A percentile compares a stretch with the other conserved stretches of the same genome.
These are phyloP conservation scores for Bretziella fagacearum DNA, from an alignment of 2,329 filamentous ascomycete genomes.

Conservation along the genomic window DNA sequence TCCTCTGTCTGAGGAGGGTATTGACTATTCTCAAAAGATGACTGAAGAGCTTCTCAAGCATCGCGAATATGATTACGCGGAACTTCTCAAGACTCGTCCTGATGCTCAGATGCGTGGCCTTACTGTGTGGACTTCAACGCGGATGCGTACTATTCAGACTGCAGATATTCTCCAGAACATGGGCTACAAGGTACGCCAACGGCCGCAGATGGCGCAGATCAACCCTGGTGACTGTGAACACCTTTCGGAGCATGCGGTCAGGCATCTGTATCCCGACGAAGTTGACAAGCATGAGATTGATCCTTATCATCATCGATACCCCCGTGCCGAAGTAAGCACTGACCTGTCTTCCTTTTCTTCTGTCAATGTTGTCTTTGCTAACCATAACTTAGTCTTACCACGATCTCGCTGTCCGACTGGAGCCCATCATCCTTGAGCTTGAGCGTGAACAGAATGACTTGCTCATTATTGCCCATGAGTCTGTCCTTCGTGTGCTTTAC, in stretches of 20 bases:
- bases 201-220: conserved; percentile 92
- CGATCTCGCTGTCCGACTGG: conserved; percentile 89
- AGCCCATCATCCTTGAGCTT: conserved; percentile 92
- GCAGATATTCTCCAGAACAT: conserved; percentile 60
- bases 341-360: not conserved
- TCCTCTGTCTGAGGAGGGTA: conserved; percentile 61
- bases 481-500: conserved; percentile 89
- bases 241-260: conserved; percentile 69
- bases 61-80: conserved; percentile 62
- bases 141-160: conserved; percentile 79
- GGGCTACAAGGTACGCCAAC: conserved; percentile 75
- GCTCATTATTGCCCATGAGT: conserved; percentile 96
- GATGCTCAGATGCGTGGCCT: conserved; percentile 59
- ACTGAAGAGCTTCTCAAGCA: conserved; percentile 67
- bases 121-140: conserved; percentile 87
- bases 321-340: conserved; percentile 75
- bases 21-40: conserved; percentile 71
- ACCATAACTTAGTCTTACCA: conserved; percentile 61
- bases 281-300: conserved; percentile 84
- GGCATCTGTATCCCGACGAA: conserved; percentile 72
- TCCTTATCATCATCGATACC: conserved; percentile 93
- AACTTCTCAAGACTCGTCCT: conserved; percentile 47
- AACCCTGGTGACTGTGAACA: conserved; percentile 94
- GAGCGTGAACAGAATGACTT: conserved; percentile 94
- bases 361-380: not conserved